These are phyloP conservation scores for Solanum hybrid DNA, from an alignment of 305 asterid genomes.

Conservation along the genomic window DNA sequence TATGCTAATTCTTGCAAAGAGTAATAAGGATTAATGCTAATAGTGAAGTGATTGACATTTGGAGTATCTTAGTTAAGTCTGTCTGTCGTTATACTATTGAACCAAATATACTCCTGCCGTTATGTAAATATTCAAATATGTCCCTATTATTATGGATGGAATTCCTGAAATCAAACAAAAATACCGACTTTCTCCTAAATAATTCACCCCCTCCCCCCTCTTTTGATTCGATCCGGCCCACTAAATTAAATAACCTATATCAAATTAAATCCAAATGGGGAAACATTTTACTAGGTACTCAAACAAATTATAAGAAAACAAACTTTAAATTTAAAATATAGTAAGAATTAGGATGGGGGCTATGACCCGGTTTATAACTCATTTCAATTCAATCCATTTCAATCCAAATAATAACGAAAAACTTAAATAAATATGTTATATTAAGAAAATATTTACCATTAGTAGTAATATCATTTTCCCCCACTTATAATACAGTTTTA, in stretches of 20 bases:
- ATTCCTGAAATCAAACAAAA: not conserved
- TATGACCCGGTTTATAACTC: not conserved
- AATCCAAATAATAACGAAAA: too few species aligned
- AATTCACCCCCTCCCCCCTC: not conserved
- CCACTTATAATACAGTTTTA: too few species aligned
- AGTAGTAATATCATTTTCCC: accelerated
- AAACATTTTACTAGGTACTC: too few species aligned
- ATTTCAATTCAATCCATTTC: not conserved
- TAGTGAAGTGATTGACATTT: not conserved
- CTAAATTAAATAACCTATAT: too few species aligned
- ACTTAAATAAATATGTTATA: too few species aligned
- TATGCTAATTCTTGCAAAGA: not conserved
- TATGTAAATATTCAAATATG: not conserved
- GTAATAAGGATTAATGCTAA: not conserved
- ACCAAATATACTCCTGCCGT: too few species aligned
- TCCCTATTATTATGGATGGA: not conserved
- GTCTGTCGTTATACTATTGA: not conserved
- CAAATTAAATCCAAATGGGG: too few species aligned
- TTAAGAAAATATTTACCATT: too few species aligned
- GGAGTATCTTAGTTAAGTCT: not conserved
- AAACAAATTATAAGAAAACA: not conserved
- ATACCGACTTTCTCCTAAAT: not conserved
- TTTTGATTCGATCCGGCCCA: not conserved
- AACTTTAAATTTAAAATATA: not conserved
- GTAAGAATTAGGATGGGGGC: not conserved